phyloP scores from a whole-genome alignment of 2,329 filamentous ascomycete species.

The Colletotrichum noveboracense region DNA sequence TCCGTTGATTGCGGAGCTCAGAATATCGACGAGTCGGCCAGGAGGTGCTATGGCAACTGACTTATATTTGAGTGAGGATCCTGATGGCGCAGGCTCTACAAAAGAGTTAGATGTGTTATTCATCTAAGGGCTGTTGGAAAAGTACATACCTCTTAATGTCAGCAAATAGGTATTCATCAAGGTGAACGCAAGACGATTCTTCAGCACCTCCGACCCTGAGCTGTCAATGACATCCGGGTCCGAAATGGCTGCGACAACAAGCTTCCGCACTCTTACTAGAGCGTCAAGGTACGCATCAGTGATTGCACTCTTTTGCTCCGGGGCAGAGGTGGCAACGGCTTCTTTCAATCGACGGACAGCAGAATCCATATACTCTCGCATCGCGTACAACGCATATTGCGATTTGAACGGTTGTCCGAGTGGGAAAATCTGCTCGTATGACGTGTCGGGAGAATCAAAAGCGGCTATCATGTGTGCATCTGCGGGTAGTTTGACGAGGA shows the following conservation, averaged over 20 bases:
- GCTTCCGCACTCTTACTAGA: slow-evolving; percentile 50
- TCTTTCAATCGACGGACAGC: slow-evolving; percentile 37
- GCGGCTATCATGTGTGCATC: slow-evolving; percentile 65
- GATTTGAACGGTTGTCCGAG: slow-evolving; percentile 73
- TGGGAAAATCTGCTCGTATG: slow-evolving; percentile 70
- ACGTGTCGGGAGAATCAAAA: slow-evolving; percentile 59
- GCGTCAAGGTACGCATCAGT: slow-evolving; percentile 35
- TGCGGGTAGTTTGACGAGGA: slow-evolving; percentile 73
- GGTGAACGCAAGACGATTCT: slow-evolving; percentile 53
- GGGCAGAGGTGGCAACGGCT: neutral
- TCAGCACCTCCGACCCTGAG: slow-evolving; percentile 43
- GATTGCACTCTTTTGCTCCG: slow-evolving; percentile 21
- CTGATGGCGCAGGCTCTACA: slow-evolving; percentile 25
- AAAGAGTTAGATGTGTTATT: slow-evolving; percentile 22
- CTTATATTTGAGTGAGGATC: neutral
- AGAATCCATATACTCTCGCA: slow-evolving; percentile 64
- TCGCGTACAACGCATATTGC: slow-evolving; percentile 73
- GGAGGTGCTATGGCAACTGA: slow-evolving; percentile 26
- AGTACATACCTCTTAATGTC: slow-evolving; percentile 56
- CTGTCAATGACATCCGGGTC: slow-evolving; percentile 9
- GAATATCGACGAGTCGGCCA: slow-evolving; percentile 33
- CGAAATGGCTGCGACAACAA: slow-evolving; percentile 57
- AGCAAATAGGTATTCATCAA: slow-evolving; percentile 63
- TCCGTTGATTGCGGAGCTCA: slow-evolving; percentile 23
- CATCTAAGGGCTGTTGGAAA: neutral